These are phyloP conservation scores for Hymenochaete sp. DNA, from an alignment of 1,284 basidiomycete species.

Conservation along the genomic window DNA sequence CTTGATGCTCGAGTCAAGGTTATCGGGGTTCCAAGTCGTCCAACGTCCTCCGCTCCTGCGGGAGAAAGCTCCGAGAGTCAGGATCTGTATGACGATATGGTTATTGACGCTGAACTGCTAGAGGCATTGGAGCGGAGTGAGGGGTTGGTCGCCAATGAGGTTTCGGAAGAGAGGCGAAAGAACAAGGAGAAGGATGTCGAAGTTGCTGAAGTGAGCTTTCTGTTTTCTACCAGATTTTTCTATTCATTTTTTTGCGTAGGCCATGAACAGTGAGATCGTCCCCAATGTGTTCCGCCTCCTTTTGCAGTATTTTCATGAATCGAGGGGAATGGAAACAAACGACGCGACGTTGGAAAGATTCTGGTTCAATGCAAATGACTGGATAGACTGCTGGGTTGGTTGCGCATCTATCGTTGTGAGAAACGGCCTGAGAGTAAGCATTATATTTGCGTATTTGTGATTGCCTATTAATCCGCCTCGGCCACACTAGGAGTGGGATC, in stretches of 20 bases:
- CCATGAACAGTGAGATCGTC: conserved; percentile 46
- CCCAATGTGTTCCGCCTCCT: conserved; percentile 57
- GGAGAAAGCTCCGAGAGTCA: conserved; percentile 65
- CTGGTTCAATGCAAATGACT: conserved; percentile 34
- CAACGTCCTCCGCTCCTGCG: conserved; percentile 24
- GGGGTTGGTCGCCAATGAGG: conserved; percentile 39
- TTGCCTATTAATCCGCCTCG: neutral
- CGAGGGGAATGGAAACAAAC: conserved; percentile 20
- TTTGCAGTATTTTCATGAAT: conserved; percentile 40
- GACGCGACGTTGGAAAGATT: conserved; percentile 26
- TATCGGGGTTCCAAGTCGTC: conserved; percentile 40
- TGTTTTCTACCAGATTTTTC: conserved; percentile 14
- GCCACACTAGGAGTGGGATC: conserved; percentile 50
- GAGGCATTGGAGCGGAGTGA: too few species aligned
- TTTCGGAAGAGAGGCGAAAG: conserved; percentile 22
- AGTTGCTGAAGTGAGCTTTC: conserved; percentile 33
- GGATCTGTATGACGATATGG: conserved; percentile 53
- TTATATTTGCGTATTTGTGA: conserved; percentile 14
- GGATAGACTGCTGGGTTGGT: conserved; percentile 74
- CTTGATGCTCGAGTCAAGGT: conserved; percentile 49
- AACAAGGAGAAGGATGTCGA: conserved; percentile 33
- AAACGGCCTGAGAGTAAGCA: conserved; percentile 42
- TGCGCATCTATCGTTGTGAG: conserved; percentile 63
- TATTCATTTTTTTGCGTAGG: conserved; percentile 28
- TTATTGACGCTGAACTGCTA: conserved; percentile 51